Base-by-base conservation (phyloP, 441 rosid genomes). In the Francoa sonchifolia region DNA sequence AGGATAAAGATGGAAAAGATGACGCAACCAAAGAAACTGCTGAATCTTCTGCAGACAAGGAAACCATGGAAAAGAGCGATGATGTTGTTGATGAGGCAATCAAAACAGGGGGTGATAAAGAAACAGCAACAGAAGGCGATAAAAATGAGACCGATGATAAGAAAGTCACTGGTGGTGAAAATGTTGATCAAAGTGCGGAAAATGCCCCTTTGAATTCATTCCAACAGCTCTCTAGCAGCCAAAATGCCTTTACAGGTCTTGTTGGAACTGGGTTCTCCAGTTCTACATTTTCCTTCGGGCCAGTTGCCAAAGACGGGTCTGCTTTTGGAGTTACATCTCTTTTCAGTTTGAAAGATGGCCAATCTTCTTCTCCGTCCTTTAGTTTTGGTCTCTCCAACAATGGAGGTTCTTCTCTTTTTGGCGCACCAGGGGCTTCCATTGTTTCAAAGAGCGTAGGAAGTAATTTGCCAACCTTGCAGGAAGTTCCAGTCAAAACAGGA, bases 221-320 rank as follows among this genome's bases (percentile, higher is more conserved):
- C 61, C 82, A 71, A 33, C 88, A 84, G 67, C 95, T 84, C 61
- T 88, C 95, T 20, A 88, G 92, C 50, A 81, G 65, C 54, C 79
- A 74, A 69, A 88, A 84, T 55, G 97, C 95, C 20, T 81, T 88
- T 69, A 71, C 85, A 0, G 94, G 94, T 39, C 79, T 88, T 55
- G 82, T 86, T 8, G 88, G 97, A 46, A 84, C 94, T 35, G 90
- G 88, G 33, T 71, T 76, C 58, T 71, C 95, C 11, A 47, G 63
- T 50, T 43, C 79, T 19, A 50, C 79, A 2, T 83, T 81, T 64
- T 57, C 85, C 8, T 88, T 81, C 46, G 87, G 82, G 15, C 51
- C 75, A 38, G 52, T 62, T 54, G 32, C 72, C 0, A 68, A 61
- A 52, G 78, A 68, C 25, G 74, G 73, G 43, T 63, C 79, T 27